Evolutionary conservation across 2,329 filamentous ascomycete species (phyloP).

Genomic region (Talaromyces sp.): DNA sequence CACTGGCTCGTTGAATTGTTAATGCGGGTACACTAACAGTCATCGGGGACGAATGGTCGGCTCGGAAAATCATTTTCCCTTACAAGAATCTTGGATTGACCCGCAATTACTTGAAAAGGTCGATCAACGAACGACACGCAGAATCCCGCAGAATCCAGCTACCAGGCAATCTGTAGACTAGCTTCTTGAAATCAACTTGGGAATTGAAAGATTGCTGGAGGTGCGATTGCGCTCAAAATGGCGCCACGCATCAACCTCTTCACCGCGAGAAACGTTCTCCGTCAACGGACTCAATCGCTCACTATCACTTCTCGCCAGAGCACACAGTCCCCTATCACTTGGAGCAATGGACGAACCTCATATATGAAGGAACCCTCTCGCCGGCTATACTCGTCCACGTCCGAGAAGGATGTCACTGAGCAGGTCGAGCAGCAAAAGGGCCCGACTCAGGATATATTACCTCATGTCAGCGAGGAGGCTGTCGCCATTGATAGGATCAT

Average conservation of each 20-base stretch:
- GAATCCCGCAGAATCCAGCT: background rate
- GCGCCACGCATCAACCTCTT: constrained; percentile 54
- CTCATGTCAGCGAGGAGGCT: constrained; percentile 64
- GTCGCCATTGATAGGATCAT: constrained; percentile 57
- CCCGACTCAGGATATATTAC: constrained; percentile 52
- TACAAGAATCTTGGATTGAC: constrained; percentile 17
- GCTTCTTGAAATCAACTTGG: background rate
- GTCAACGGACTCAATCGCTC: constrained; percentile 27
- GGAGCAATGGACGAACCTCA: background rate
- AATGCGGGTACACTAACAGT: background rate
- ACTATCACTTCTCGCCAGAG: constrained; percentile 21
- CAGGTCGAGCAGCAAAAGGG: constrained; percentile 33
- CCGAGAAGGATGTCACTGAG: constrained; percentile 26
- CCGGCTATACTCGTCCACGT: constrained; percentile 36
- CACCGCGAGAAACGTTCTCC: constrained; percentile 32
- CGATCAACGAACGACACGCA: background rate
- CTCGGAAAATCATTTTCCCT: constrained; percentile 26
- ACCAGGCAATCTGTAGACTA: background rate
- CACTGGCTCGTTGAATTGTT: background rate
- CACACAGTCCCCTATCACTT: constrained; percentile 3
- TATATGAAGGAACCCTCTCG: constrained; percentile 18
- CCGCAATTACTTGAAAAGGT: background rate
- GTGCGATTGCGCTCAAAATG: constrained; percentile 34
- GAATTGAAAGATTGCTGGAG: background rate
- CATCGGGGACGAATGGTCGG: background rate